Percentiles rank a stretch among this genome's conserved stretches.
phyloP scores from a whole-genome alignment of 2,329 filamentous ascomycete genomes.

The Pestalotiopsis sp. region DNA sequence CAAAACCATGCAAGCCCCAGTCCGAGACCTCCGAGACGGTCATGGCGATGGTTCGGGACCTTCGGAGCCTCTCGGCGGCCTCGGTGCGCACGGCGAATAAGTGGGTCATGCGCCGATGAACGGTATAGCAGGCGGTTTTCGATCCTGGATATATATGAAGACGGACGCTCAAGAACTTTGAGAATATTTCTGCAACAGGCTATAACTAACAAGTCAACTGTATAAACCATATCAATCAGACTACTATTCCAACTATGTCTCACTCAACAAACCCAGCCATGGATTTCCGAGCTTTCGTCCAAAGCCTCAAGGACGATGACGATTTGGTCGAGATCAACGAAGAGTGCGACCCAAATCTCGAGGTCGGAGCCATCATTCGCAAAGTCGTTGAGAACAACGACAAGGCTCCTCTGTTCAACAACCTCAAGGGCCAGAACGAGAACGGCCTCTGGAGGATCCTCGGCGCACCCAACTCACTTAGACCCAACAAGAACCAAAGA shows the following conservation, averaged over 20 bases:
- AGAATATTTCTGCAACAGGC: not conserved
- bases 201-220: not conserved
- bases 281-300: conserved; percentile 47
- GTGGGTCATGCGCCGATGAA: not conserved
- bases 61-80: not conserved
- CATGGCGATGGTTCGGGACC: not conserved
- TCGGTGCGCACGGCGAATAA: not conserved
- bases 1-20: not conserved
- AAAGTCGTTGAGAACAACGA: conserved; percentile 45
- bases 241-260: conserved; percentile 16
- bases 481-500: conserved; percentile 30
- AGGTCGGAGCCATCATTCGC: conserved; percentile 49
- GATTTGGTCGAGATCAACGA: conserved; percentile 48
- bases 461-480: conserved; percentile 43
- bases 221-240: not conserved
- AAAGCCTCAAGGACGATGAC: conserved; percentile 41
- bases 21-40: not conserved
- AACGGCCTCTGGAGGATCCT: conserved; percentile 51
- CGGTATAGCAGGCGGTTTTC: not conserved
- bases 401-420: conserved; percentile 55
- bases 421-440: conserved; percentile 45
- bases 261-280: not conserved
- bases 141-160: not conserved
- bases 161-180: not conserved
- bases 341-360: conserved; percentile 45